Evolutionary conservation across 129 eudicot genomes (phyloP).

Genomic region (Flaveria robusta): DNA sequence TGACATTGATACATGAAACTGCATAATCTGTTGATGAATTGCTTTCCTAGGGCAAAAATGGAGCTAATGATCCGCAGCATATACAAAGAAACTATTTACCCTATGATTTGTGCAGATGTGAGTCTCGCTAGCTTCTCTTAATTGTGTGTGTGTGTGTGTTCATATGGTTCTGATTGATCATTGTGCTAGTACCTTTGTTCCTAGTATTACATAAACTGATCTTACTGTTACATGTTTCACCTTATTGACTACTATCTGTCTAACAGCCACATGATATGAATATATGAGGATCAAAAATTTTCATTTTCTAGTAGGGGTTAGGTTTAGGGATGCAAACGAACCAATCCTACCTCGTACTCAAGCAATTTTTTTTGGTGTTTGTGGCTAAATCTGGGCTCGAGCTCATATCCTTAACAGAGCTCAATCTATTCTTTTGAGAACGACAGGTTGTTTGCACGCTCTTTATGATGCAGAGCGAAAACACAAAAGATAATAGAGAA

Average conservation of each 20-base stretch:
- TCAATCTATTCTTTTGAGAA: too few relatives aligned
- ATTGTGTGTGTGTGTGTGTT: background rate
- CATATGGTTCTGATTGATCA: background rate
- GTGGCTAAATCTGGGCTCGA: too few relatives aligned
- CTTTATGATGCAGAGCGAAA: too few relatives aligned
- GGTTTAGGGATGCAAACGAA: background rate
- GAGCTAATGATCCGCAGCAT: slow-evolving; percentile 12
- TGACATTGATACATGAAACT: background rate
- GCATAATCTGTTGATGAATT: background rate
- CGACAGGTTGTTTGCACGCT: too few relatives aligned
- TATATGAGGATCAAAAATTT: background rate
- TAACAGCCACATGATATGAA: background rate
- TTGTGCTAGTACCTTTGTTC: background rate
- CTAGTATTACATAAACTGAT: background rate
- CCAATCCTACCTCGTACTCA: background rate
- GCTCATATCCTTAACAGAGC: too few relatives aligned
- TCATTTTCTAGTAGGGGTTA: background rate
- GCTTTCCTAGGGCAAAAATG: slow-evolving; percentile 14
- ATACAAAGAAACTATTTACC: slow-evolving; percentile 26
- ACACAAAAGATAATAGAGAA: too few relatives aligned
- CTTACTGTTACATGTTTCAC: background rate
- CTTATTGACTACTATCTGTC: background rate
- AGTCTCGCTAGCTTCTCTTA: slow-evolving; percentile 16
- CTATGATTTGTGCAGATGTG: slow-evolving; percentile 30
- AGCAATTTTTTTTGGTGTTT: background rate